phyloP scores from a whole-genome alignment of 2,329 filamentous ascomycete species.

The Fusarium miscanthi region DNA sequence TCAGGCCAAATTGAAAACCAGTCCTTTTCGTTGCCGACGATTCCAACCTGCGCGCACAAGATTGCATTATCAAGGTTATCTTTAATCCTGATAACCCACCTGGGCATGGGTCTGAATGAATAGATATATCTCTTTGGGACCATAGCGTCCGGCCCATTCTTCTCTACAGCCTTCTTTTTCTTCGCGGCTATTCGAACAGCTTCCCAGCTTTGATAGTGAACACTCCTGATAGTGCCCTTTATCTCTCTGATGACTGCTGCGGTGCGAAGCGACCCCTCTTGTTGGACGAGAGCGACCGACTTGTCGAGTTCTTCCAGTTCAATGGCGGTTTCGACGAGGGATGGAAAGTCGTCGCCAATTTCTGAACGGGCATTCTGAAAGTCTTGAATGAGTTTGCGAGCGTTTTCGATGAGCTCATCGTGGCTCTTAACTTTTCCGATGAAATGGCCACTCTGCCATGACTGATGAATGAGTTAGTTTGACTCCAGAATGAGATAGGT shows the following conservation, averaged over 20 bases:
- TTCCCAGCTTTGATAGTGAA: not conserved
- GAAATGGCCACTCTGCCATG: not conserved
- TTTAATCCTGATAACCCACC: not conserved
- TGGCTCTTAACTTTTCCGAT: not conserved
- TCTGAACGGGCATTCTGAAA: not conserved
- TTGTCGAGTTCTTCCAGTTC: not conserved
- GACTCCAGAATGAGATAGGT: not conserved
- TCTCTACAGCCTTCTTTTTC: not conserved
- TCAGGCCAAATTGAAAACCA: not conserved
- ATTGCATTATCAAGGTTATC: not conserved
- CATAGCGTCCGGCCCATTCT: not conserved
- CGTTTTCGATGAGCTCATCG: not conserved
- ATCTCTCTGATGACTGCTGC: not conserved
- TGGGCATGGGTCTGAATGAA: not conserved
- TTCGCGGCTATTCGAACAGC: not conserved
- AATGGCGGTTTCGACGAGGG: not conserved
- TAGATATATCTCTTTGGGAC: not conserved
- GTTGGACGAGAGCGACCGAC: not conserved
- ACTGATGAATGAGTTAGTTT: not conserved
- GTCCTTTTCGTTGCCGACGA: not conserved
- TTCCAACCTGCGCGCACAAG: not conserved
- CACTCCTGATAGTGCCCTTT: not conserved
- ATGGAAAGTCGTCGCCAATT: not conserved
- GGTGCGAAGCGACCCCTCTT: not conserved
- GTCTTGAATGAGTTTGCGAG: slow-evolving; percentile 1